Evolutionary conservation across 2,329 filamentous ascomycete species (phyloP).

Genomic region (Hyphodiscus sp.): DNA sequence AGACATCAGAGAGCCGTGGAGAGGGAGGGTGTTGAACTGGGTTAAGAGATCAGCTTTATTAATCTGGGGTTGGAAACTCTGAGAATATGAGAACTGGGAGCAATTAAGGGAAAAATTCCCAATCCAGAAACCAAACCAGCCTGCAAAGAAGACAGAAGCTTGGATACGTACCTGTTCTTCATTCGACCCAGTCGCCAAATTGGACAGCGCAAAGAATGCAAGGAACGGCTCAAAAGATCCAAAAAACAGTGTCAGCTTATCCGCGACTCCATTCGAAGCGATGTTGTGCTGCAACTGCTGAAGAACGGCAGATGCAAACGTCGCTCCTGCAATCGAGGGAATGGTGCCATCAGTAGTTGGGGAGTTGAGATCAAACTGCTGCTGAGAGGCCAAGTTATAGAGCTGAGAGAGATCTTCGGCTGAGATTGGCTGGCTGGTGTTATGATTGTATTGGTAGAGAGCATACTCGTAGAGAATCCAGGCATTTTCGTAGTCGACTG

Average conservation of each 20-base stretch:
- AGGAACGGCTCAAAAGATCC: slow-evolving; percentile 49
- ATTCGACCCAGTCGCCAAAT: slow-evolving; percentile 27
- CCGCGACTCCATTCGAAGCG: slow-evolving; percentile 31
- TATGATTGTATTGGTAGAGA: slow-evolving; percentile 46
- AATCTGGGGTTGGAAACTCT: too few relatives aligned
- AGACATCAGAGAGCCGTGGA: slow-evolving; percentile 67
- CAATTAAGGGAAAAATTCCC: too few relatives aligned
- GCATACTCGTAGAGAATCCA: slow-evolving; percentile 55
- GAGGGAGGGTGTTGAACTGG: slow-evolving; percentile 46
- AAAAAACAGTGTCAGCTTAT: slow-evolving; percentile 48
- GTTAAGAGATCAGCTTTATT: slow-evolving; percentile 8
- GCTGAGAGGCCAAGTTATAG: slow-evolving; percentile 55
- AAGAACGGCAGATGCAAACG: slow-evolving; percentile 41
- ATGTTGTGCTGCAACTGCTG: slow-evolving; percentile 38
- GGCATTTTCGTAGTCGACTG: slow-evolving; percentile 35
- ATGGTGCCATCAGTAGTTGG: slow-evolving; percentile 47
- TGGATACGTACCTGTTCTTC: too few relatives aligned
- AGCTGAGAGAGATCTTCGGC: slow-evolving; percentile 46
- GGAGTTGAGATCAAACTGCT: slow-evolving; percentile 57
- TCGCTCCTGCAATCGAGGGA: slow-evolving; percentile 47
- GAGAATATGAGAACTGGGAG: too few relatives aligned
- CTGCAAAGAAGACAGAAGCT: too few relatives aligned
- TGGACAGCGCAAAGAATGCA: slow-evolving; percentile 45
- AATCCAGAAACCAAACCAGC: too few relatives aligned
- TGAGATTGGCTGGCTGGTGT: slow-evolving; percentile 39